Percentiles rank a stretch among this genome's conserved stretches.
Conservation (phyloP, 2,329 filamentous ascomycete genomes). For the Exophiala dermatitidis region DNA sequence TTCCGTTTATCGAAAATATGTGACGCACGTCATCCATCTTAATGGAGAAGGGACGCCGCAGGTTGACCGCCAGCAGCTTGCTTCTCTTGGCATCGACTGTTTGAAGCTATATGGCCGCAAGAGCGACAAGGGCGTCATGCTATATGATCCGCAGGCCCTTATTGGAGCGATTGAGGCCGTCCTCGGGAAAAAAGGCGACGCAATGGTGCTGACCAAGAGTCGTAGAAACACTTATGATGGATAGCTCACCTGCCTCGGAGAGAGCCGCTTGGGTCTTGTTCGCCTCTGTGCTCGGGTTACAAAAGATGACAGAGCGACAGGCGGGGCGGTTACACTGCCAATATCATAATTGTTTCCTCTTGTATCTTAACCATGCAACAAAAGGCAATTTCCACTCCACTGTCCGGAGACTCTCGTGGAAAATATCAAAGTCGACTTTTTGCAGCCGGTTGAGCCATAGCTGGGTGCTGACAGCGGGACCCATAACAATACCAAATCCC, state of each 20-base stretch:
- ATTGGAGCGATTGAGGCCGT: constrained; percentile 69
- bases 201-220: constrained; percentile 40
- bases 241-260: not conserved
- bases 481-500: constrained; percentile 61
- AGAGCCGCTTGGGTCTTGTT: not conserved
- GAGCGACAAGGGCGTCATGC: constrained; percentile 45
- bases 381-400: constrained; percentile 81
- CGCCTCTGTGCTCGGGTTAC: too few species aligned
- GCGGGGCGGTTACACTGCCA: not conserved
- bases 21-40: constrained; percentile 27
- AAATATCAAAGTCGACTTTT: constrained; percentile 75
- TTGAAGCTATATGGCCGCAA: constrained; percentile 69
- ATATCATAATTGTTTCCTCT: constrained; percentile 44
- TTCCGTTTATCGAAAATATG: constrained; percentile 24
- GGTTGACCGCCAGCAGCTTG: constrained; percentile 23
- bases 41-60: constrained; percentile 22
- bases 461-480: constrained; percentile 65
- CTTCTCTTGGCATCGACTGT: constrained; percentile 53
- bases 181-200: constrained; percentile 57
- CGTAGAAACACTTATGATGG: constrained; percentile 53
- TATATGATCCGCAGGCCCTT: constrained; percentile 71
- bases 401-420: constrained; percentile 55
- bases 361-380: constrained; percentile 60
- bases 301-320: too few species aligned
- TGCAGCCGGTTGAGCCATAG: constrained; percentile 75